phyloP scores from a whole-genome alignment of 1,284 basidiomycete genomes.

The Fomitiporia mediterranea region DNA sequence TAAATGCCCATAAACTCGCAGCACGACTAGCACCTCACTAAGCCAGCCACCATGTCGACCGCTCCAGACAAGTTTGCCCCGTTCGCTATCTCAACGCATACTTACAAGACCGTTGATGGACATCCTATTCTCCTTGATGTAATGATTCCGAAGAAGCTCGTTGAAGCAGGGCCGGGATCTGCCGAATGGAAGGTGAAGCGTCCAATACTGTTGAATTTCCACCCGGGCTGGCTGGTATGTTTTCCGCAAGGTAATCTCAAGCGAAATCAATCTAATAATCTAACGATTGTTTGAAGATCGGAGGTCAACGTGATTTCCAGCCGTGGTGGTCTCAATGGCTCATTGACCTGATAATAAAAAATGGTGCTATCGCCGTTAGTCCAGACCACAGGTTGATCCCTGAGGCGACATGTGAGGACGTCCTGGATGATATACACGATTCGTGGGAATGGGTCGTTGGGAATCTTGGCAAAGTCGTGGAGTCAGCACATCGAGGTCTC shows the following conservation, averaged over 20 bases:
- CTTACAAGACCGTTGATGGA: conserved; percentile 14
- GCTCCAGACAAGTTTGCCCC: conserved; percentile 9
- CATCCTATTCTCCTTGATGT: conserved; percentile 17
- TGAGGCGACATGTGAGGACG: conserved; percentile 12
- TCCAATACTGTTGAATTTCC: conserved; percentile 10
- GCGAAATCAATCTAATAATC: neutral
- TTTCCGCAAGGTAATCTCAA: too few species aligned
- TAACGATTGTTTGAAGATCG: conserved; percentile 3
- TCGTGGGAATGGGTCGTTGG: conserved; percentile 9
- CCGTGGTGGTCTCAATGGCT: conserved; percentile 11
- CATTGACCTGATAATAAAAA: conserved; percentile 3
- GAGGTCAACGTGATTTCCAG: conserved; percentile 12
- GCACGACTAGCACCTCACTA: too few species aligned
- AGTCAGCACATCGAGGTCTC: neutral
- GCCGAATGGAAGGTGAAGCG: conserved; percentile 3
- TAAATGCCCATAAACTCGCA: too few species aligned
- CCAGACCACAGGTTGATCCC: conserved; percentile 14
- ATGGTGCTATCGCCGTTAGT: conserved; percentile 8
- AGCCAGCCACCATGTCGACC: neutral
- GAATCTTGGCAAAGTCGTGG: neutral
- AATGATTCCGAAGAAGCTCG: conserved; percentile 10
- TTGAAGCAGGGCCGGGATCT: neutral
- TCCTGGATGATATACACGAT: conserved; percentile 14
- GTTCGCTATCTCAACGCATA: conserved; percentile 12
- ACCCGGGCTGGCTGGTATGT: conserved; percentile 17